Evolutionary conservation across 2,329 filamentous ascomycete species (phyloP).

Genomic region (Fusarium longipes): DNA sequence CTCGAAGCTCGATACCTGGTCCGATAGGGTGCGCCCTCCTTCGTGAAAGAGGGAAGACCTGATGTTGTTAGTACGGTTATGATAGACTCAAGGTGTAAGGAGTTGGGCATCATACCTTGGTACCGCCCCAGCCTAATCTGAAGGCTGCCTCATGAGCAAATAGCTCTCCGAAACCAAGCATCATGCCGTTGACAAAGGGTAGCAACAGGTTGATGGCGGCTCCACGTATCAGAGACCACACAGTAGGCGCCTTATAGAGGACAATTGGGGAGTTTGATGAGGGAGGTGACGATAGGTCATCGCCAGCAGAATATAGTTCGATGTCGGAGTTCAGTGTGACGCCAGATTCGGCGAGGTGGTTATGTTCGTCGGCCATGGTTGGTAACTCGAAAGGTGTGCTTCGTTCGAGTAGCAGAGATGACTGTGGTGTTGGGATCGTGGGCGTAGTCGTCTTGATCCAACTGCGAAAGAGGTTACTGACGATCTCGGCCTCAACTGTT

Average conservation of each 20-base stretch:
- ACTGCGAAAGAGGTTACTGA: constrained; percentile 39
- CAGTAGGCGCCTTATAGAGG: constrained; percentile 87
- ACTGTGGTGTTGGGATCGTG: not conserved
- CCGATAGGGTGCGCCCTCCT: constrained; percentile 76
- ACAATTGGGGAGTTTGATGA: constrained; percentile 77
- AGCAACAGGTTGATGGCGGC: constrained; percentile 95
- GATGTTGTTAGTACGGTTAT: constrained; percentile 21
- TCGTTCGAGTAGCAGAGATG: too few species aligned
- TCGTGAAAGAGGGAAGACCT: constrained; percentile 70
- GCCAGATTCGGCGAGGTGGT: constrained; percentile 75
- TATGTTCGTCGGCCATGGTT: constrained; percentile 64
- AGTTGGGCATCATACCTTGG: constrained; percentile 71
- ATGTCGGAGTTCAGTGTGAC: constrained; percentile 85
- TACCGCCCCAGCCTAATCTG: constrained; percentile 90
- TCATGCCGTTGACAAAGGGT: constrained; percentile 96
- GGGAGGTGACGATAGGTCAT: constrained; percentile 70
- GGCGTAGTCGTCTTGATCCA: not conserved
- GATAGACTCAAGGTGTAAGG: not conserved
- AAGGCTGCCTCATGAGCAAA: constrained; percentile 97
- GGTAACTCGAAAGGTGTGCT: not conserved
- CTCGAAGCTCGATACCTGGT: constrained; percentile 83
- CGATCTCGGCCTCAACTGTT: constrained; percentile 32
- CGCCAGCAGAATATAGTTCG: constrained; percentile 79
- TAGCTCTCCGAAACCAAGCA: constrained; percentile 96
- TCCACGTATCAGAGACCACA: constrained; percentile 86